phyloP scores from a whole-genome alignment of 148 eudicot genomes.

The Fagopyrum esculentum region DNA sequence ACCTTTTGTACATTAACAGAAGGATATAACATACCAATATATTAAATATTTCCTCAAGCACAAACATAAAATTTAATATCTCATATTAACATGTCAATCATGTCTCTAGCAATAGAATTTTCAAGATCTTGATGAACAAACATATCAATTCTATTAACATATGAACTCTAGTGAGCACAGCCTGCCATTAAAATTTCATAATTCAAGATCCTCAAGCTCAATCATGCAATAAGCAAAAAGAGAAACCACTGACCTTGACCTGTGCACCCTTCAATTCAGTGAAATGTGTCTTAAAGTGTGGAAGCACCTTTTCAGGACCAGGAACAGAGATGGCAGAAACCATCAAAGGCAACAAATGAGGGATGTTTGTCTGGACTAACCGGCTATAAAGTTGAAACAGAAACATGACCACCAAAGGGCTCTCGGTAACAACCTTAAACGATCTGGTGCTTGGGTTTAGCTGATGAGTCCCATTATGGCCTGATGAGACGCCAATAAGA shows the following conservation, averaged over 20 bases:
- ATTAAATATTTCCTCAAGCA: neutral
- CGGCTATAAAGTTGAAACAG: conserved; percentile 84
- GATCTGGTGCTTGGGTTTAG: conserved; percentile 92
- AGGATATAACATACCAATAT: neutral
- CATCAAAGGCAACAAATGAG: conserved; percentile 89
- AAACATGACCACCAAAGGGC: conserved; percentile 97
- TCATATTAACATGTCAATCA: neutral
- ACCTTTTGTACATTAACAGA: neutral
- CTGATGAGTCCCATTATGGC: conserved; percentile 59
- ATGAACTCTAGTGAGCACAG: neutral
- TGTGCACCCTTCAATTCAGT: conserved; percentile 93
- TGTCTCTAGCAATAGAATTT: neutral
- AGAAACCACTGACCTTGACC: conserved; percentile 53
- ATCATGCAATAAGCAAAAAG: neutral
- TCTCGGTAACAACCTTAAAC: conserved; percentile 89
- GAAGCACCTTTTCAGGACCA: conserved; percentile 91
- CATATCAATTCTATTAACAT: neutral
- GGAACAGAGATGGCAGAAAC: conserved; percentile 90
- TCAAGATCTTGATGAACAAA: neutral
- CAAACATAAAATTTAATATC: neutral
- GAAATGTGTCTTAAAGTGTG: conserved; percentile 75
- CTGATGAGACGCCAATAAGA: conserved; percentile 21
- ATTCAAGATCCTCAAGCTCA: neutral
- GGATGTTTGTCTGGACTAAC: conserved; percentile 92
- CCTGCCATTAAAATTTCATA: neutral